phyloP scores from a whole-genome alignment of 2,329 filamentous ascomycete species.

The Penicillium sp. region DNA sequence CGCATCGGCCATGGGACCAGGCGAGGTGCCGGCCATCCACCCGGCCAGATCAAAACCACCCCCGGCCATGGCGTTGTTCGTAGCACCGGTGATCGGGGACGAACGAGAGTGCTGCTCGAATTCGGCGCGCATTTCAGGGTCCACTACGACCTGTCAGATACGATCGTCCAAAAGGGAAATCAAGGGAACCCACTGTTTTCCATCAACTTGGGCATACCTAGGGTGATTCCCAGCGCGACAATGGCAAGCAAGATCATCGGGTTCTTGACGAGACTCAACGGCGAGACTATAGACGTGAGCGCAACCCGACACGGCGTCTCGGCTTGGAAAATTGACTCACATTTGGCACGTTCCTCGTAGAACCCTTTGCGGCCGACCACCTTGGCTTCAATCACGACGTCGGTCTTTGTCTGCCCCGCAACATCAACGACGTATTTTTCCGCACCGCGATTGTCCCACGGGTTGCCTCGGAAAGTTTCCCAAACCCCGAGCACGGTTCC shows the following conservation, averaged over 20 bases:
- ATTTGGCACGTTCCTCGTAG: slow-evolving; percentile 72
- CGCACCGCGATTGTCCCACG: slow-evolving; percentile 78
- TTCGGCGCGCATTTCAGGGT: slow-evolving; percentile 90
- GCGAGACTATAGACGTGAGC: slow-evolving; percentile 57
- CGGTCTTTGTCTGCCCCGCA: slow-evolving; percentile 30
- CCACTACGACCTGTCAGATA: slow-evolving; percentile 61
- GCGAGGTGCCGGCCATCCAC: slow-evolving; percentile 62
- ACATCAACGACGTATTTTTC: slow-evolving; percentile 44
- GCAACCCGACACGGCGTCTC: background rate
- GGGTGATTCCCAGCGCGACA: slow-evolving; percentile 75
- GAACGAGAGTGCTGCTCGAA: slow-evolving; percentile 87
- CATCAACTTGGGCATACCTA: slow-evolving; percentile 92
- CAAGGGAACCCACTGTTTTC: slow-evolving; percentile 74
- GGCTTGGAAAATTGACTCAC: slow-evolving; percentile 52
- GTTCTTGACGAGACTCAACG: slow-evolving; percentile 82
- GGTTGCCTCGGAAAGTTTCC: slow-evolving; percentile 85
- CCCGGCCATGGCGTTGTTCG: slow-evolving; percentile 60
- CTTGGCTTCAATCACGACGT: slow-evolving; percentile 60
- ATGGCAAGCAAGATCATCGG: slow-evolving; percentile 95
- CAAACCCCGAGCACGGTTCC: slow-evolving; percentile 61
- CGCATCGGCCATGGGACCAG: slow-evolving; percentile 24
- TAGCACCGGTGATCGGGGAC: slow-evolving; percentile 62
- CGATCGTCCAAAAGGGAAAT: background rate
- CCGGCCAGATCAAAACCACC: slow-evolving; percentile 63
- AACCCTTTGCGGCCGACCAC: slow-evolving; percentile 67